Conservation (phyloP, 2,329 filamentous ascomycete genomes). For the Hymenoscyphus repandus region DNA sequence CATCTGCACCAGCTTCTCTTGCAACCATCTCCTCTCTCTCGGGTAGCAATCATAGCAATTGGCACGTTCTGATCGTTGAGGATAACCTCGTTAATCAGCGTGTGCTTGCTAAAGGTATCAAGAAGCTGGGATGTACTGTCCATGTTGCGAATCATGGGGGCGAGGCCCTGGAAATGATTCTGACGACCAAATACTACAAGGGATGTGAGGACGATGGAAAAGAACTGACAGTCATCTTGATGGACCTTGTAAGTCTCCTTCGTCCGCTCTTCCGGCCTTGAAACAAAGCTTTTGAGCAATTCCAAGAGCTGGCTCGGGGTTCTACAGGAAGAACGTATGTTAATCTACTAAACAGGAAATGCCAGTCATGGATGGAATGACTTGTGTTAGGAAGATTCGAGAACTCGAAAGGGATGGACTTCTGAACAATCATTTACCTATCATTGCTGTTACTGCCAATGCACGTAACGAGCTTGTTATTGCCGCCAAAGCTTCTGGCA, state of each 20-base stretch:
- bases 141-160: slow-evolving; percentile 58
- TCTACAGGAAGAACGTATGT: no score
- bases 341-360: slow-evolving; percentile 46
- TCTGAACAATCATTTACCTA: slow-evolving; percentile 62
- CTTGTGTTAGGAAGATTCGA: slow-evolving; percentile 64
- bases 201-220: slow-evolving; percentile 84
- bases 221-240: slow-evolving; percentile 57
- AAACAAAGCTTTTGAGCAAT: no score
- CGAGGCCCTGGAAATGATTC: slow-evolving; percentile 71
- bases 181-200: slow-evolving; percentile 60
- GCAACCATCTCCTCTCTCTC: not conserved
- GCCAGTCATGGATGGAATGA: slow-evolving; percentile 77
- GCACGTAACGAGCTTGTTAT: slow-evolving; percentile 67
- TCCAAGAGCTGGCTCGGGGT: no score
- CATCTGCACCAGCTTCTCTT: not conserved
- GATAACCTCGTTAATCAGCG: slow-evolving; percentile 82
- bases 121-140: slow-evolving; percentile 52
- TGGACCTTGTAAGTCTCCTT: slow-evolving; percentile 46
- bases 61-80: slow-evolving; percentile 73
- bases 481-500: slow-evolving; percentile 64
- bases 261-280: no score
- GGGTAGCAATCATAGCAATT: slow-evolving; percentile 44
- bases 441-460: slow-evolving; percentile 73
- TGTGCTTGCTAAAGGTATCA: slow-evolving; percentile 58
- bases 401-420: slow-evolving; percentile 54